Evolutionary conservation across 2,329 filamentous ascomycete species (phyloP), one percentile per base, ranked within the genome.

Genomic region (Tolypocladium sp.): DNA sequence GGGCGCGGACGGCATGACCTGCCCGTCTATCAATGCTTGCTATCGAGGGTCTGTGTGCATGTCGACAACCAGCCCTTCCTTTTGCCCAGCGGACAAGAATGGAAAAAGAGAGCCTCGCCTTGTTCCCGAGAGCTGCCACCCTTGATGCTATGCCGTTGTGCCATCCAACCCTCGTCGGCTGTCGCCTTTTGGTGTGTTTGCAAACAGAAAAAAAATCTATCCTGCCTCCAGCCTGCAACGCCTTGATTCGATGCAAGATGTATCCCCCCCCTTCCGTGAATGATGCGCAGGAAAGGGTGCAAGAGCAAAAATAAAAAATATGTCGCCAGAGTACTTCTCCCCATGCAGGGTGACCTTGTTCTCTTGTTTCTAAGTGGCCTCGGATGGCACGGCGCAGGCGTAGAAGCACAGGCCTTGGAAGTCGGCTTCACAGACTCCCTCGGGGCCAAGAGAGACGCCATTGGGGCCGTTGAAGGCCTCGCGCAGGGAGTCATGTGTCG

Each of bases 171-270:
- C 12, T 41, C 30, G 17, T 33, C 37, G 17, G 44, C 10, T 42
- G 22, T 27, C 40, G 35, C 35, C 38, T 30, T 56, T 42, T 30
- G 35, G 38, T 42, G 38, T 15, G 38, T 15, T 42, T 44, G 41
- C 38, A 30, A 44, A 35, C 38, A 44, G 9, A 8, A 33, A 55
- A 49, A 41, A 66, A 66, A 59, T 71, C 70, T 71, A 71, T 71
- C 61, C 63, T 67, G 63, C 60, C 46, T 64, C 66, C 65, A 66
- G 59, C 66, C 69, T 61, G 63, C 64, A 70, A 71, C 70, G 70
- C 70, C 70, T 64, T 66, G 58, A 58, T 60, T 65, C 63, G 60
- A 67, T 68, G 66, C 66, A 68, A 38, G 44, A 41, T 59, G 59
- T 57, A 62, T 57, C 59, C 57, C 44, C 59, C 22, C 54, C 59